Conservation (phyloP, 2,329 filamentous ascomycete genomes). For the Fusarium robinianum region DNA sequence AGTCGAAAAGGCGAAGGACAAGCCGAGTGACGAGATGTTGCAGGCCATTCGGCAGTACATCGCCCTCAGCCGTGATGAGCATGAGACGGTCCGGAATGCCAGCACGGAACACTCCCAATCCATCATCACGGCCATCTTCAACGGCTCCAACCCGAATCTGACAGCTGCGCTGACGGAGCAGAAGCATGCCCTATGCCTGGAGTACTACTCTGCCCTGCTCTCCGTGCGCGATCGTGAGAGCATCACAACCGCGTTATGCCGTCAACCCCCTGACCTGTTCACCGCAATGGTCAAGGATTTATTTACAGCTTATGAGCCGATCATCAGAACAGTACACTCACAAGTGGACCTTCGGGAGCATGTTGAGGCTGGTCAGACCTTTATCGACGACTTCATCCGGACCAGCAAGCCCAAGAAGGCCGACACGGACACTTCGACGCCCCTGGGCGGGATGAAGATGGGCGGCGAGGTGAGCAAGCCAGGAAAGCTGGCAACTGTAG, state of each 20-base stretch:
- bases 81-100: constrained; percentile 60
- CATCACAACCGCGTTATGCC: constrained; percentile 69
- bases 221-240: constrained; percentile 74
- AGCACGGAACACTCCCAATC: constrained; percentile 60
- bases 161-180: constrained; percentile 55
- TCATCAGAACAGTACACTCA: constrained; percentile 73
- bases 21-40: constrained; percentile 63
- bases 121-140: constrained; percentile 69
- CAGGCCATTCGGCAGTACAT: constrained; percentile 64
- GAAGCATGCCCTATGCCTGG: constrained; percentile 67
- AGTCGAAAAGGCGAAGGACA: constrained; percentile 64
- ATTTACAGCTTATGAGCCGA: constrained; percentile 71
- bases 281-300: constrained; percentile 68
- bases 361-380: constrained; percentile 67
- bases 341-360: constrained; percentile 72
- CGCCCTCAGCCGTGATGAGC: constrained; percentile 55
- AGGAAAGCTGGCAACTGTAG: constrained; percentile 59
- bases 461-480: constrained; percentile 32
- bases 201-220: constrained; percentile 73
- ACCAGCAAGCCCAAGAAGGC: constrained; percentile 52
- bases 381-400: constrained; percentile 73
- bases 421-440: constrained; percentile 32
- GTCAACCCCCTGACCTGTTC: constrained; percentile 71
- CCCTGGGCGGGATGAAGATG: constrained; percentile 3
- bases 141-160: constrained; percentile 52